A percentile compares a stretch with the other conserved stretches of the same genome.
Evolutionary conservation across 352 stramenopile species (phyloP).

Genomic region (Phytopythium ostracodes): DNA sequence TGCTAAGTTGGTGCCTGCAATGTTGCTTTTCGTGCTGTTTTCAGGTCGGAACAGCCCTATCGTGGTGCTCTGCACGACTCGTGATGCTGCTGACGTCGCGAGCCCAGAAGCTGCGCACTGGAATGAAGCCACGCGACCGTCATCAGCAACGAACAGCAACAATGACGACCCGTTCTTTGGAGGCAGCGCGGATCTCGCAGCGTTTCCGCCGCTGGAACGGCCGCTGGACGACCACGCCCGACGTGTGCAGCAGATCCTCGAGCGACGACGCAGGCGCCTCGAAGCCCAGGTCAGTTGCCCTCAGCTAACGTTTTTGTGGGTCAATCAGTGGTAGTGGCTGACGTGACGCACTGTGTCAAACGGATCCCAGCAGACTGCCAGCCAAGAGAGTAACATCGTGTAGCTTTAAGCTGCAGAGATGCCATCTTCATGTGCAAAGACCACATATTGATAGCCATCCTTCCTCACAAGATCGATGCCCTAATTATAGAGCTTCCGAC

Average conservation of each 20-base stretch:
- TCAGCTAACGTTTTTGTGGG: no score
- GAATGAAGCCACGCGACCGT: not conserved
- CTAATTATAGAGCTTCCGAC: conserved; percentile 1
- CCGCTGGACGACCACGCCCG: conserved; percentile 20
- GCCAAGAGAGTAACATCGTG: not conserved
- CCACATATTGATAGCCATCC: not conserved
- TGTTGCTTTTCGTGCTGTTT: not conserved
- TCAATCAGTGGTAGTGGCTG: not conserved
- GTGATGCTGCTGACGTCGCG: conserved; percentile 27
- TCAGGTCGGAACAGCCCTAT: conserved; percentile 53
- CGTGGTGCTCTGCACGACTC: conserved; percentile 50
- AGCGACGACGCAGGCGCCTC: conserved; percentile 41
- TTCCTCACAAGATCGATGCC: no score
- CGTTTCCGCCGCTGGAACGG: conserved; percentile 9
- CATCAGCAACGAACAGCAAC: conserved; percentile 2
- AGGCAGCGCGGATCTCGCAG: conserved; percentile 6
- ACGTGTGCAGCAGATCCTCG: conserved; percentile 36
- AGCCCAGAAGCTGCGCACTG: not conserved
- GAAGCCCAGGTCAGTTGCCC: conserved; percentile 31
- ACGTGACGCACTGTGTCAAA: not conserved
- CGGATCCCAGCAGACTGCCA: not conserved
- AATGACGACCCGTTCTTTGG: conserved; percentile 12
- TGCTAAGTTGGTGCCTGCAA: conserved; percentile 1
- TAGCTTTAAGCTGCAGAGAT: no score
- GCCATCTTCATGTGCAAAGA: no score